phyloP scores from a whole-genome alignment of 805 yeast genomes.

The Hanseniaspora guilliermondii region DNA sequence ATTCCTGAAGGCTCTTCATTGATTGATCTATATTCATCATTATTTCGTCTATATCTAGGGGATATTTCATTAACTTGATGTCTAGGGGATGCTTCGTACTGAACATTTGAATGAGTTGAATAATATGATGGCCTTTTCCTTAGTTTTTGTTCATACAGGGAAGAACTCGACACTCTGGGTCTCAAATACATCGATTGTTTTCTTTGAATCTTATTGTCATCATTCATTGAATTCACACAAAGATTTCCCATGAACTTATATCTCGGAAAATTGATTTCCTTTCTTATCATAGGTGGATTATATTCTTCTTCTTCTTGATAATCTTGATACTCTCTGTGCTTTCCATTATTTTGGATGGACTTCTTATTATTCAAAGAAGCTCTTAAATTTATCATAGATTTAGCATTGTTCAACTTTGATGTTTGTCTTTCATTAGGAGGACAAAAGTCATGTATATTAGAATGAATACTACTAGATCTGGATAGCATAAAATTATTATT shows the following conservation, averaged over 20 bases:
- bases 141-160: slow-evolving; percentile 1
- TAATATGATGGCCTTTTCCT: background rate
- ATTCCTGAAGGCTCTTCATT: background rate
- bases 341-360: background rate
- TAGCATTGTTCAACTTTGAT: slow-evolving; percentile 21
- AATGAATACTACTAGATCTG: slow-evolving; percentile 2
- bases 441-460: background rate
- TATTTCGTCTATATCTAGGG: background rate
- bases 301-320: background rate
- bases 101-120: background rate
- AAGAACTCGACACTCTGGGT: slow-evolving; percentile 4
- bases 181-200: slow-evolving; percentile 4
- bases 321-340: background rate
- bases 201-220: background rate
- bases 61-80: background rate
- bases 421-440: background rate
- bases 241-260: slow-evolving; percentile 9
- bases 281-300: background rate
- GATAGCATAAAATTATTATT: background rate
- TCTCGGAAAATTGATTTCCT: slow-evolving; percentile 2
- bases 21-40: background rate
- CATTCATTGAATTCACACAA: background rate
- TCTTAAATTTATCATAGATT: slow-evolving; percentile 26
- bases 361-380: slow-evolving; percentile 4
- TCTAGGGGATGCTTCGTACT: background rate